Base-by-base conservation (phyloP, 805 yeast species). In the Cyberlindnera sargentensis region DNA sequence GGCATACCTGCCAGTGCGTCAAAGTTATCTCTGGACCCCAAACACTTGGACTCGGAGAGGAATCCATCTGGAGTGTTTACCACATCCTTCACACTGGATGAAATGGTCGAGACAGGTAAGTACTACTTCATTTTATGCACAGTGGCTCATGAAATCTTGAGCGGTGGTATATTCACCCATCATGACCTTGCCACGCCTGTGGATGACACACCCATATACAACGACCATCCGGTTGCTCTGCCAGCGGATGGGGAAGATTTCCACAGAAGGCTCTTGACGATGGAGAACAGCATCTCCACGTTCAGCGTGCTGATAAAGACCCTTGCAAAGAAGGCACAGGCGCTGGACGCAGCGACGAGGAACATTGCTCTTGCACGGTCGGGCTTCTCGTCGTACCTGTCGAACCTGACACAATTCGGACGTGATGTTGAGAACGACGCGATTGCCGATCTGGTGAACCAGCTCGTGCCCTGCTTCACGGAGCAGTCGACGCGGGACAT, bases 401-500 rank as follows among this genome's bases (percentile, higher is more conserved):
- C 47, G 2, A 56, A 55, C 9, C 41, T 55, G 6, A 41, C 47
- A 5, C 42, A 37, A 9, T 43, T 43, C 28, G 40, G 50, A 4
- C 24, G 31, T 4, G 25, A 34, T 3, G 31, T 47, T 20, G 49
- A 46, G 26, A 46, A 49, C 25, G 35, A 37, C 3, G 36, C 48
- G 2, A 40, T 53, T 31, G 34, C 34, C 28, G 51, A 47, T 25
- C 24, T 57, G 1, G 32, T 51, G 8, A 39, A 42, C 29, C 55
- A 50, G 11, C 7, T 55, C 5, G 48, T 49, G 1, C 41, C 51
- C 3, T 31, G 36, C 2, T 33, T 52, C 8, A 55, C 55, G 1
- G 56, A 52, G 8, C 39, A 45, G 34, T 52, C 58, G 4, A 48
- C 50, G 4, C 27, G 34, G 24, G 56, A 57, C 9, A 48, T 57